Evolutionary conservation across 2,329 filamentous ascomycete genomes (phyloP).

Genomic region (Geosmithia flava): DNA sequence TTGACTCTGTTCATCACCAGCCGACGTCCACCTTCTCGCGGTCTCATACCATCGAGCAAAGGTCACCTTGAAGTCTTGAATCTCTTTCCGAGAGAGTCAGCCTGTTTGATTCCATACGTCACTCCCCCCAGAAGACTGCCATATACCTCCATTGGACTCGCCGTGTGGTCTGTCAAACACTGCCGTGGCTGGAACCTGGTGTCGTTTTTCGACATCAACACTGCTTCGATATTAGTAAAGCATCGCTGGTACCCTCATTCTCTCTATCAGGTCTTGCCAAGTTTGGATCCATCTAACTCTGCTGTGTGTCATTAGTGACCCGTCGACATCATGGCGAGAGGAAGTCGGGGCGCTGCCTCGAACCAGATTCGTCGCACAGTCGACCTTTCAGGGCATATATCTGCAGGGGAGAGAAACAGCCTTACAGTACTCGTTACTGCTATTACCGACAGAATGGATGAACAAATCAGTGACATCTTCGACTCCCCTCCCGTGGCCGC

Average conservation of each 20-base stretch:
- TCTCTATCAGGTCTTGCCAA: not conserved
- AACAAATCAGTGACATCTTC: constrained; percentile 38
- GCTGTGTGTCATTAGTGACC: not conserved
- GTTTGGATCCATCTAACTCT: not conserved
- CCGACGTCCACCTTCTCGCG: too few relatives aligned
- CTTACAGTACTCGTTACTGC: constrained; percentile 35
- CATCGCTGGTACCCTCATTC: not conserved
- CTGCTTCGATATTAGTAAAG: too few relatives aligned
- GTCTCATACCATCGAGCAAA: too few relatives aligned
- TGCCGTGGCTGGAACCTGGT: too few relatives aligned
- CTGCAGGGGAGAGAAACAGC: constrained; percentile 34
- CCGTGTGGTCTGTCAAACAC: too few relatives aligned
- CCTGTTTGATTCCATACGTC: too few relatives aligned
- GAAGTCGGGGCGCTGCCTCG: constrained; percentile 16
- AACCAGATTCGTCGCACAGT: constrained; percentile 28
- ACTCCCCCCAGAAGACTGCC: too few relatives aligned
- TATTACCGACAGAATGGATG: constrained; percentile 43
- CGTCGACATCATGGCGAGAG: constrained; percentile 23
- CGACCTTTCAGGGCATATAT: constrained; percentile 38
- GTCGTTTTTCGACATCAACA: too few relatives aligned
- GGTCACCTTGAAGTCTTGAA: too few relatives aligned
- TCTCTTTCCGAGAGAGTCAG: too few relatives aligned
- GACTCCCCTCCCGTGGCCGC: constrained; percentile 28
- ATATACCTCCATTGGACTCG: too few relatives aligned
- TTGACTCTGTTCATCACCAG: too few relatives aligned